phyloP scores from a whole-genome alignment of 352 stramenopile genomes.

The Globisporangium rhizosaccharum region DNA sequence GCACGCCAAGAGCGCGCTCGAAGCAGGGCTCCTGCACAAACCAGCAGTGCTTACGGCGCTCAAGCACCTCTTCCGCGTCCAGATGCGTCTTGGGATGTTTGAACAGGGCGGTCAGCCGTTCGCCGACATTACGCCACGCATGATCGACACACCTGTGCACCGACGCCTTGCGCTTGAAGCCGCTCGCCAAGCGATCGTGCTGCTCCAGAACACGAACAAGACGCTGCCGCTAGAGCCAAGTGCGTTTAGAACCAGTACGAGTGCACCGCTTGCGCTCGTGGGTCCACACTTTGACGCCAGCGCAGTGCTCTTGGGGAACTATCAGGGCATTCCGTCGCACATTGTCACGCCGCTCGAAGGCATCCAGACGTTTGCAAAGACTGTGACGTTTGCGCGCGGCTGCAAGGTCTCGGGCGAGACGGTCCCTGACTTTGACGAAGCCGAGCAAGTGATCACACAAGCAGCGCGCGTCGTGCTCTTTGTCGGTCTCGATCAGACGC shows the following conservation, averaged over 20 bases:
- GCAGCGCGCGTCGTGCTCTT: conserved; percentile 53
- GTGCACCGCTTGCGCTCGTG: conserved; percentile 49
- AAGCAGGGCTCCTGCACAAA: conserved; percentile 53
- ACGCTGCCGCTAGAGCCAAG: conserved; percentile 47
- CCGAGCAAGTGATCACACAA: conserved; percentile 25
- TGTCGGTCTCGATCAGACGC: conserved; percentile 54
- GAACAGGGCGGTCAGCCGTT: conserved; percentile 68
- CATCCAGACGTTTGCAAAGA: conserved; percentile 22
- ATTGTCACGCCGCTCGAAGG: conserved; percentile 61
- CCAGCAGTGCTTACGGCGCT: conserved; percentile 62
- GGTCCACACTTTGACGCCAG: conserved; percentile 74
- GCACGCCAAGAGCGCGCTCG: conserved; percentile 59
- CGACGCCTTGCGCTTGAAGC: conserved; percentile 56
- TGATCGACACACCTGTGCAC: conserved; percentile 52
- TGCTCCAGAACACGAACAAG: conserved; percentile 85
- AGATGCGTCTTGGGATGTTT: conserved; percentile 90
- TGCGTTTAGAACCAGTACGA: conserved; percentile 8
- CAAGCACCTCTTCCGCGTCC: conserved; percentile 72
- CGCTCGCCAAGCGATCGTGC: conserved; percentile 69
- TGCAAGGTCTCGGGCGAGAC: conserved; percentile 54
- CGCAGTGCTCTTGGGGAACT: conserved; percentile 65
- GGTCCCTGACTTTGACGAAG: conserved; percentile 45
- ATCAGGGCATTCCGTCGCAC: conserved; percentile 49
- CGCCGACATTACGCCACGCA: conserved; percentile 34
- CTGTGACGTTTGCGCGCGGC: conserved; percentile 31